These are phyloP conservation scores for Xylaria sp. DNA, from an alignment of 2,329 filamentous ascomycete species.

Conservation along the genomic window DNA sequence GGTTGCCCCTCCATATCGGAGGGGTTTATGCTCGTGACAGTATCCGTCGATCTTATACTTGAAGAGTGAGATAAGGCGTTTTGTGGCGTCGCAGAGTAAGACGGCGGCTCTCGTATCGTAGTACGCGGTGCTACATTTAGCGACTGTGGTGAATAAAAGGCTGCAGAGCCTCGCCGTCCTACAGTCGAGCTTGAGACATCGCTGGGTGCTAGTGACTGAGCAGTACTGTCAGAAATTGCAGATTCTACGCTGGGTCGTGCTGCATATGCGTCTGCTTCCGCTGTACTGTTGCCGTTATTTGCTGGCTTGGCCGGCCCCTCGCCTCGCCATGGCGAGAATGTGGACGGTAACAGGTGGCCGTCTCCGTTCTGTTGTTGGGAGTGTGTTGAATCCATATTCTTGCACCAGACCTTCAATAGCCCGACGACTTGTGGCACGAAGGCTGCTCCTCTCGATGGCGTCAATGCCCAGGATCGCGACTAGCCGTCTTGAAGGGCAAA, in stretches of 20 bases:
- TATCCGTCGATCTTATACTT: conserved; percentile 22
- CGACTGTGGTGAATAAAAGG: conserved; percentile 23
- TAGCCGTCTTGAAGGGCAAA: neutral
- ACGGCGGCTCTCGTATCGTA: conserved; percentile 28
- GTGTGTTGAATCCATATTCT: conserved; percentile 20
- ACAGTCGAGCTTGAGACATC: conserved; percentile 12
- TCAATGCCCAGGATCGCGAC: neutral
- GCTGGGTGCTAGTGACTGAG: conserved; percentile 9
- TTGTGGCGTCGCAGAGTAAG: neutral
- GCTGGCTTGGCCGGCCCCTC: conserved; percentile 14
- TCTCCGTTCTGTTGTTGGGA: conserved; percentile 23
- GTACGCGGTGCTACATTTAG: conserved; percentile 3
- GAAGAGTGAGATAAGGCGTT: conserved; percentile 4
- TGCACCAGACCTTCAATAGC: neutral
- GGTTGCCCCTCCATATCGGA: conserved; percentile 35
- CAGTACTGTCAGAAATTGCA: neutral
- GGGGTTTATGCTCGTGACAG: conserved; percentile 25
- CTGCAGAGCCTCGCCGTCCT: conserved; percentile 9
- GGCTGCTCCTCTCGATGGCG: neutral
- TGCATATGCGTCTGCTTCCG: conserved; percentile 7
- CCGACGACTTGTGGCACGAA: neutral
- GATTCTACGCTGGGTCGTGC: conserved; percentile 6
- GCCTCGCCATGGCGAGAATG: conserved; percentile 42
- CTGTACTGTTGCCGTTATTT: conserved; percentile 6
- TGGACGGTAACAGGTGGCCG: conserved; percentile 40